Conservation (phyloP, 208 protist species). For the Trypanosoma congolense region DNA sequence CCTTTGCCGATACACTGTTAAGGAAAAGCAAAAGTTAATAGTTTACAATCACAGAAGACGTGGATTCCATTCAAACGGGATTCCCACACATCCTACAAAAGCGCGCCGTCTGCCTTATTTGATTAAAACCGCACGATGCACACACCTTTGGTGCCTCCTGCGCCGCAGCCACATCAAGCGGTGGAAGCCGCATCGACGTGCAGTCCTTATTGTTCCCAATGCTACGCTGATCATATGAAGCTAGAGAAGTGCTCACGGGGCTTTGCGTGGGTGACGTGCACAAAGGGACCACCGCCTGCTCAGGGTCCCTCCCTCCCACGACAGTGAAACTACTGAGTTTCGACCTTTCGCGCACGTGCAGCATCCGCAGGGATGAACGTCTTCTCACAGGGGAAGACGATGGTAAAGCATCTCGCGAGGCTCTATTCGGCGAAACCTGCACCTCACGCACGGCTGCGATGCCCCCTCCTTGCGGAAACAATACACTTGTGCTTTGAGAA, state of each 20-base stretch:
- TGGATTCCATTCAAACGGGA: slow-evolving; percentile 4
- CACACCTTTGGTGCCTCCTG: slow-evolving; percentile 2
- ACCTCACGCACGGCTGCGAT: neutral
- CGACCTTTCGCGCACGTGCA: neutral
- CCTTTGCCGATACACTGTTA: neutral
- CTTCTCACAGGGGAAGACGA: neutral
- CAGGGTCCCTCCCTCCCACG: neutral
- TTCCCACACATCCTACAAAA: slow-evolving; percentile 16
- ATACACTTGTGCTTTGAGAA: neutral
- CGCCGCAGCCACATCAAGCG: neutral
- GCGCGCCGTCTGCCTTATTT: neutral
- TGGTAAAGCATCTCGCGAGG: neutral
- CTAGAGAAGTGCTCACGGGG: neutral
- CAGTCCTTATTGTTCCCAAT: neutral
- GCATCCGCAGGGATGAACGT: neutral
- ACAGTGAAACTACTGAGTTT: neutral
- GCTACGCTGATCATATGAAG: neutral
- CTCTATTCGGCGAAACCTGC: neutral
- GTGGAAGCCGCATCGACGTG: neutral
- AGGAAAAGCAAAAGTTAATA: neutral
- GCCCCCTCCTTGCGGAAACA: neutral
- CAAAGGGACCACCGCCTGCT: neutral
- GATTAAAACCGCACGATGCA: slow-evolving; percentile 7
- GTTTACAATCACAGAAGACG: neutral
- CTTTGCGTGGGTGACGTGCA: neutral